Evolutionary conservation across 495 filamentous ascomycete genomes (phyloP).

Genomic region (Massariosphaeria phaeospora): DNA sequence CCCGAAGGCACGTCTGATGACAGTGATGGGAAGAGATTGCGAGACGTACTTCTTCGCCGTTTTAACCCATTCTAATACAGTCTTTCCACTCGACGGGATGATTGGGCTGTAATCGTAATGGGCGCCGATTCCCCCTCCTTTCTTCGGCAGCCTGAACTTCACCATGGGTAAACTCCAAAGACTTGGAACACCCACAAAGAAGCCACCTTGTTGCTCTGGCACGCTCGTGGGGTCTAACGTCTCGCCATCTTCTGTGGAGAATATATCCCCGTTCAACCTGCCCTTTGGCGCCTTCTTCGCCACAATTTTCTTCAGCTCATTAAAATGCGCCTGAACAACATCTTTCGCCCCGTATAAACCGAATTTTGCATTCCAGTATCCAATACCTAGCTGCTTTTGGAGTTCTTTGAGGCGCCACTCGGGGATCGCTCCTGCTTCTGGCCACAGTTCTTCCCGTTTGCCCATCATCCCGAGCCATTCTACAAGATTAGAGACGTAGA

Average conservation of each 20-base stretch:
- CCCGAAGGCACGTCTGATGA: not conserved
- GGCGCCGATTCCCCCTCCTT: constrained; percentile 24
- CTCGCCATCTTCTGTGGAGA: constrained; percentile 39
- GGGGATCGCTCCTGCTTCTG: constrained; percentile 45
- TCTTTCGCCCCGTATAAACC: constrained; percentile 46
- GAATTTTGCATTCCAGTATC: constrained; percentile 47
- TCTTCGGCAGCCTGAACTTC: constrained; percentile 22
- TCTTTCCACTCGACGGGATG: constrained; percentile 21
- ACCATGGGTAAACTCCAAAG: constrained; percentile 29
- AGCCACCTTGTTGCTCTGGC: constrained; percentile 25
- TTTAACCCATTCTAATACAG: constrained; percentile 25
- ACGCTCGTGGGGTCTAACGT: constrained; percentile 40
- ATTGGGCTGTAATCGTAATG: constrained; percentile 30
- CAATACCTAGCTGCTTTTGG: constrained; percentile 43
- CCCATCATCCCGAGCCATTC: constrained; percentile 49
- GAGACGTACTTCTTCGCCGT: constrained; percentile 21
- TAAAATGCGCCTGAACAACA: constrained; percentile 46
- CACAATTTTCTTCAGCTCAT: constrained; percentile 43
- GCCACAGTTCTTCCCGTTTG: constrained; percentile 45
- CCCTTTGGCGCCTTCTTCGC: constrained; percentile 40
- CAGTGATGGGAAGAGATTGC: not conserved
- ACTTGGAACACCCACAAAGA: constrained; percentile 26
- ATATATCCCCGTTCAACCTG: constrained; percentile 39
- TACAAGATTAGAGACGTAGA: constrained; percentile 38
- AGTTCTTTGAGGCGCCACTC: constrained; percentile 46